Evolutionary conservation across 495 filamentous ascomycete genomes (phyloP).

Genomic region (Bryoglossum gracile): DNA sequence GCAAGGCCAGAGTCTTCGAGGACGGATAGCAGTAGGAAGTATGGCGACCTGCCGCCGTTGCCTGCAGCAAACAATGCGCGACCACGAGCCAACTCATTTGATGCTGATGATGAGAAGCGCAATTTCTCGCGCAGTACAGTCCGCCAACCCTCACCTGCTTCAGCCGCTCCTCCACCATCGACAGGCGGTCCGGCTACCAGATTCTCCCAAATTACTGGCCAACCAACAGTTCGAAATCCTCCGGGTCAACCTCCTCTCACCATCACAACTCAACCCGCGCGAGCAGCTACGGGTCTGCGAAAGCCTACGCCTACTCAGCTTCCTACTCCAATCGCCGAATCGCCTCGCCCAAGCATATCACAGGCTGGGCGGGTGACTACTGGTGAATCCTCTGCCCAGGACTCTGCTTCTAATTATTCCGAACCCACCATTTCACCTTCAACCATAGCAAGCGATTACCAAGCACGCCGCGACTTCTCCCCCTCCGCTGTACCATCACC

Average conservation of each 20-base stretch:
- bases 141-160: conserved; percentile 17
- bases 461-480: conserved; percentile 33
- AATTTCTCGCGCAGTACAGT: conserved; percentile 29
- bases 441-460: conserved; percentile 24
- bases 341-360: conserved; percentile 7
- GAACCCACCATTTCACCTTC: conserved; percentile 12
- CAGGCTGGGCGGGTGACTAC: not conserved
- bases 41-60: conserved; percentile 24
- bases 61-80: conserved; percentile 10
- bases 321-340: conserved; percentile 9
- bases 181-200: conserved; percentile 9
- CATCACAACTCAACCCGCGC: conserved; percentile 4
- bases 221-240: conserved; percentile 11
- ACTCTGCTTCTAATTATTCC: not conserved
- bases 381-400: conserved; percentile 3
- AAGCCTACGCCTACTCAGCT: conserved; percentile 11
- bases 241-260: conserved; percentile 15
- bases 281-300: conserved; percentile 6
- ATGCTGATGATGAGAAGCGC: conserved; percentile 39
- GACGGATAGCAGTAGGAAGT: conserved; percentile 16
- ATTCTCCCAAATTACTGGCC: conserved; percentile 23
- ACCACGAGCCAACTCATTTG: conserved; percentile 38
- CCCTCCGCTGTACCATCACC: conserved; percentile 34
- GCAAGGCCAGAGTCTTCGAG: conserved; percentile 1
- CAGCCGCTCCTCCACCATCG: not conserved